Base-by-base conservation (phyloP, 305 asterid species). In the Fraxinus sp. region DNA sequence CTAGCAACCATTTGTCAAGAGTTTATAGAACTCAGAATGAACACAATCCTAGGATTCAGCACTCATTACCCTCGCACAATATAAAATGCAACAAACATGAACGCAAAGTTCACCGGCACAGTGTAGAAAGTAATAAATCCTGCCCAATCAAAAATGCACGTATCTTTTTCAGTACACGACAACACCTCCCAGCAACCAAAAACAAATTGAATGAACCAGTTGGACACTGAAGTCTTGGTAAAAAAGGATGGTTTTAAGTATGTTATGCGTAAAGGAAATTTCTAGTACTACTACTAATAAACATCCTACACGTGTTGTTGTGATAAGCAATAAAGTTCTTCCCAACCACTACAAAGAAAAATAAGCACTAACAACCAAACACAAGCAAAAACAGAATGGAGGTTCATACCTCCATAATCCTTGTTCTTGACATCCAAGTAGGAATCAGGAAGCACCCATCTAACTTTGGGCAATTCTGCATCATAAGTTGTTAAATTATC, bases 361-460 rank as follows among this genome's bases (percentile, higher is more conserved):
- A 5, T n/a, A 16, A 68, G 2, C 9, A 14, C 14, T 89, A 84
- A 93, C 86, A 82, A 97, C 97, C 36, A 35, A 66, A 3, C 24
- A 75, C 37, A 5, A 39, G 32, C 2, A 62, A 36, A 8, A 39
- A 62, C 0, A 26, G 66, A 49, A 36, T 1, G 43, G 46, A 81
- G 83, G 43, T 7, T 0, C 86, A 73, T 91, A 96, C 99, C 99
- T 90, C 98, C 99, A 80, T 96, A 96, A 75, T 97, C 98, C 88
- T 97, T 95, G 68, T 97, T 92, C 83, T 14, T 95, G 7, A 95
- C 99, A 88, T 96, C 96, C 91, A 96, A 79, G 88, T 93, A 97
- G 4, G 99, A 97, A 88, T 97, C 99, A 20, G 99, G 99, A 80
- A 95, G 98, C 86, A 97, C 98, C 99, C 99, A 96, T 4, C 97